Base-by-base conservation (phyloP, 2,329 filamentous ascomycete species). In the Echinosphaeria canescens region DNA sequence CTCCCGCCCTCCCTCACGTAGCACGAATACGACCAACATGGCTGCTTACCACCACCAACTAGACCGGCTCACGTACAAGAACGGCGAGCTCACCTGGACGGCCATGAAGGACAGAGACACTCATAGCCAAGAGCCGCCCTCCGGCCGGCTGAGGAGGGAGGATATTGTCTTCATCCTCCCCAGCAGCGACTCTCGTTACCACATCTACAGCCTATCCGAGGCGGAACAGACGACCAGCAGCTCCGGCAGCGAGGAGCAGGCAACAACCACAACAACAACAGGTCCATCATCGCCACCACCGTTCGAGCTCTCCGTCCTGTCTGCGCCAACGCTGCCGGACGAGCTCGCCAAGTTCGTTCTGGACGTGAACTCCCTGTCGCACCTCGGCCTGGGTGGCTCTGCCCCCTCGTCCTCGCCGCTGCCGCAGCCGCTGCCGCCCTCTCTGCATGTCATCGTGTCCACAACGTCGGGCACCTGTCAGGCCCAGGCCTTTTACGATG, bases 361-460 rank as follows among this genome's bases (percentile, higher is more conserved):
- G n/a, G n/a, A n/a, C n/a, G n/a, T n/a, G n/a, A n/a, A n/a, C n/a
- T n/a, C n/a, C n/a, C n/a, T n/a, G n/a, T n/a, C n/a, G n/a, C n/a
- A n/a, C n/a, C n/a, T n/a, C n/a, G n/a, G n/a, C n/a, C n/a, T n/a
- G n/a, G n/a, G n/a, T n/a, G n/a, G n/a, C n/a, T n/a, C n/a, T n/a
- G n/a, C n/a, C n/a, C n/a, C n/a, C n/a, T n/a, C n/a, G n/a, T n/a
- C n/a, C n/a, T n/a, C n/a, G n/a, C n/a, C n/a, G n/a, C n/a, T n/a
- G n/a, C n/a, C n/a, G n/a, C n/a, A n/a, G n/a, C n/a, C n/a, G n/a
- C n/a, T n/a, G n/a, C n/a, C n/a, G n/a, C n/a, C n/a, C n/a, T n/a
- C 46, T 10, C 42, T 72, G n/a, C 59, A 78, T 36, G 53, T 81
- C 12, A 43, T 84, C 13, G 56, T 82, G 12, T 82, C 75, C 2